A percentile compares a stretch with the other conserved stretches of the same genome.
Evolutionary conservation across 2,329 filamentous ascomycete genomes (phyloP).

Genomic region (Fusarium albosuccineum): DNA sequence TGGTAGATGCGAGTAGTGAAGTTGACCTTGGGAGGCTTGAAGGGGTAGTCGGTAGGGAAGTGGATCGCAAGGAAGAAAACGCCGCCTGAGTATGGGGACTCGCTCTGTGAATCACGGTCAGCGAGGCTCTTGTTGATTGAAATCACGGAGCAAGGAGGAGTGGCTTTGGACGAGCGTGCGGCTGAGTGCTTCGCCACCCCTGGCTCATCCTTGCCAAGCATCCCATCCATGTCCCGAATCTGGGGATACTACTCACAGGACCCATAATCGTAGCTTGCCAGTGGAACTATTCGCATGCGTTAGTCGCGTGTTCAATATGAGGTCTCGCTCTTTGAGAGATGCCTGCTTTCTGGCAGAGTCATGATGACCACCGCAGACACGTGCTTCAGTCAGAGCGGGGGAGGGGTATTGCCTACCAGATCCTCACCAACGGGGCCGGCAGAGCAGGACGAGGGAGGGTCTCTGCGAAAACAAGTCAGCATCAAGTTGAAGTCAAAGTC

Average conservation of each 20-base stretch:
- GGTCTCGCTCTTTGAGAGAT: background rate
- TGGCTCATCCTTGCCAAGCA: conserved; percentile 19
- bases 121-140: conserved; percentile 33
- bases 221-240: conserved; percentile 6
- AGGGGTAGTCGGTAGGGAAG: conserved; percentile 99
- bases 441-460: conserved; percentile 98
- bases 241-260: conserved; percentile 75
- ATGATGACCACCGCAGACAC: conserved; percentile 32
- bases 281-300: conserved; percentile 79
- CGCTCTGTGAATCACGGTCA: conserved; percentile 71
- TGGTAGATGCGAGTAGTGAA: conserved; percentile 99
- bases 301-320: conserved; percentile 33
- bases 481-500: background rate
- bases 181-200: conserved; percentile 35
- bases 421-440: conserved; percentile 97
- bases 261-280: conserved; percentile 99
- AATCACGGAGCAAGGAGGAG: conserved; percentile 9
- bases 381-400: conserved; percentile 40
- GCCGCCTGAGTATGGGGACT: conserved; percentile 97
- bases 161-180: conserved; percentile 27
- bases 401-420: conserved; percentile 77
- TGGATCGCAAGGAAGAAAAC: conserved; percentile 99
- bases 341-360: conserved; percentile 21
- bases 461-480: conserved; percentile 67
- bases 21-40: conserved; percentile 99